Evolutionary conservation across 331 rosid genomes (phyloP).

Genomic region (Spiraea crenata): DNA sequence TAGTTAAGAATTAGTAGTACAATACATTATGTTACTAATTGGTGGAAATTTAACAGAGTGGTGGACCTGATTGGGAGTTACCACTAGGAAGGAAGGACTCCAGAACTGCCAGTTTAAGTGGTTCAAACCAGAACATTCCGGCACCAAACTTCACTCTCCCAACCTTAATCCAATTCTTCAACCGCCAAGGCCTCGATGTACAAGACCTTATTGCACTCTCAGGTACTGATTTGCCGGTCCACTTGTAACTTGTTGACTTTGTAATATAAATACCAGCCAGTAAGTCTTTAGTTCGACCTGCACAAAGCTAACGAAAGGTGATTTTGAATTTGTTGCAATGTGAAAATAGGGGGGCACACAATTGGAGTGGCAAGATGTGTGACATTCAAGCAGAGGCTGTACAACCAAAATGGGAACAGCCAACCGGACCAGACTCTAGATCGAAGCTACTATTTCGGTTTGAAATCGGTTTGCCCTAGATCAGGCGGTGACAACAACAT

Average conservation of each 20-base stretch:
- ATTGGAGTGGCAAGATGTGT: slow-evolving; percentile 77
- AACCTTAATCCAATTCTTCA: slow-evolving; percentile 52
- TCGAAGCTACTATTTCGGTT: slow-evolving; percentile 50
- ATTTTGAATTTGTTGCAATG: not conserved
- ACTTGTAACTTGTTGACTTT: no score
- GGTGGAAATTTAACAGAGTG: slow-evolving; percentile 53
- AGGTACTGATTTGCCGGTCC: slow-evolving; percentile 29
- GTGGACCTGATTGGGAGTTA: slow-evolving; percentile 85
- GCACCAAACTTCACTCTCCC: slow-evolving; percentile 66
- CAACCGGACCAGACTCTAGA: slow-evolving; percentile 68
- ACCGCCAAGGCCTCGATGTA: slow-evolving; percentile 79
- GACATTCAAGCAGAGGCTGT: slow-evolving; percentile 82
- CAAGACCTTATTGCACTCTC: slow-evolving; percentile 84
- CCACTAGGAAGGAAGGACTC: slow-evolving; percentile 89
- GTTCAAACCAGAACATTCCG: slow-evolving; percentile 67
- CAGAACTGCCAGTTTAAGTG: slow-evolving; percentile 53
- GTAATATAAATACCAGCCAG: no score
- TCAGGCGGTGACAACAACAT: slow-evolving; percentile 68
- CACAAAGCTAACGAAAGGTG: not conserved
- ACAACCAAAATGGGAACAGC: slow-evolving; percentile 83
- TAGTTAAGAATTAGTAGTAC: not conserved
- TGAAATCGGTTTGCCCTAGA: slow-evolving; percentile 70
- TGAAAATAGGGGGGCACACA: slow-evolving; percentile 63
- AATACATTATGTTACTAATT: not conserved
- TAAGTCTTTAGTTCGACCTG: not conserved